These are phyloP conservation scores for Termitomyces sp. DNA, from an alignment of 768 basidiomycete species.

Conservation along the genomic window DNA sequence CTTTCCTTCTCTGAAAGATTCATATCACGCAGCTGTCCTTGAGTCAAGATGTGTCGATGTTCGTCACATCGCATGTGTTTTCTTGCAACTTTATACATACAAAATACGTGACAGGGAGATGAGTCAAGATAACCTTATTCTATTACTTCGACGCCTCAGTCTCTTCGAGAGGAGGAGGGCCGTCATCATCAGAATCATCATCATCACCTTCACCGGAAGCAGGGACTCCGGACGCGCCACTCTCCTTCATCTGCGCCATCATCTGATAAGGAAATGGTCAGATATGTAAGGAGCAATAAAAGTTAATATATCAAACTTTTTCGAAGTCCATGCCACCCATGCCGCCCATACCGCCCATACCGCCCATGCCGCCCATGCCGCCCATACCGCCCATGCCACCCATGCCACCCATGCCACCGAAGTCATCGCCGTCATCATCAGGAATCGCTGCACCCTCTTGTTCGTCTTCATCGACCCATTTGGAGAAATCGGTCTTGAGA, in stretches of 20 bases:
- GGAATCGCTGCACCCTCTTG: conserved; percentile 58
- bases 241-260: conserved; percentile 44
- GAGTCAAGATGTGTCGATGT: background rate
- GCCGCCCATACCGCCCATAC: conserved; percentile 43
- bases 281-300: background rate
- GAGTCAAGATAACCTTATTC: background rate
- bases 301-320: conserved; percentile 37
- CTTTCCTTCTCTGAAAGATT: background rate
- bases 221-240: conserved; percentile 17
- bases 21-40: background rate
- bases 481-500: conserved; percentile 92
- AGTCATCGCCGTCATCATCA: conserved; percentile 43
- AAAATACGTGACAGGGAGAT: conserved; percentile 1
- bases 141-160: conserved; percentile 39
- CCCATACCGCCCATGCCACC: conserved; percentile 25
- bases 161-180: conserved; percentile 81
- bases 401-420: conserved; percentile 22
- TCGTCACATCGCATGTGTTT: background rate
- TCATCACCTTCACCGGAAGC: conserved; percentile 31
- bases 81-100: background rate
- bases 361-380: conserved; percentile 25
- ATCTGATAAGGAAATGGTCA: conserved; percentile 26
- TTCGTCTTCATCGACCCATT: conserved; percentile 98
- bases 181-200: conserved; percentile 56
- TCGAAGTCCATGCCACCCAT: conserved; percentile 59